Base-by-base conservation (phyloP, 306 rosid species). In the Boehmeria nivea region DNA sequence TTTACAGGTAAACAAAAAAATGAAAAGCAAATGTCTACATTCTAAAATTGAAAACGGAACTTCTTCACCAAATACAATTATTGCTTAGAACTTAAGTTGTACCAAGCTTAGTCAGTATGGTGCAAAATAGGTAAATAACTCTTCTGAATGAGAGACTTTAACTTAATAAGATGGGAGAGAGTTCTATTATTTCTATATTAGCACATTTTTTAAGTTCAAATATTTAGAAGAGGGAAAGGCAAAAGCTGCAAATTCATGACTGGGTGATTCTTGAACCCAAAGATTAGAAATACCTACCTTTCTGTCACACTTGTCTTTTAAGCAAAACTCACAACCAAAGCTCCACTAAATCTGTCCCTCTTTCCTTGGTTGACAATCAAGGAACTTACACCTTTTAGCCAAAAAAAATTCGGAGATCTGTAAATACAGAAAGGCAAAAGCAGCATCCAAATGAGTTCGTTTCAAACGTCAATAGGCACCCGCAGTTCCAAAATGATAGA, bases 221-320 rank as follows among this genome's bases (percentile, higher is more conserved):
- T 24, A 69, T 55, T 16, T 40, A 34, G 46, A 26, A 72, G 55
- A 59, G 69, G 71, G 67, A 39, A 43, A 58, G 31, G 36, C 43
- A 65, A 63, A 61, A 45, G 68, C 61, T 58, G 77, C 61, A 70
- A 75, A 68, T 68, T 67, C 44, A 70, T 59, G 69, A 57, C 36
- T 22, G 39, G 51, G 61, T 55, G 85, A 91, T 82, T 75, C 99
- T 85, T 91, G 82, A 79, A 82, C 69, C 65, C 72, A 77, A 91
- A 91, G 96, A 64, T 76, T 81, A 62, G 42, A 79, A 81, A 59
- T 72, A 84, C 89, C 90, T 76, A 78, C 79, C 74, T 65, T 74
- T 69, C 71, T 67, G 78, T 25, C 71, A 78, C 75, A 61, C 96
- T 91, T 91, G 84, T 85, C 95, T 76, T 91, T 77, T 58, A 91